These are phyloP conservation scores for Clitoria ternatea DNA, from an alignment of 306 rosid species.

Conservation along the genomic window DNA sequence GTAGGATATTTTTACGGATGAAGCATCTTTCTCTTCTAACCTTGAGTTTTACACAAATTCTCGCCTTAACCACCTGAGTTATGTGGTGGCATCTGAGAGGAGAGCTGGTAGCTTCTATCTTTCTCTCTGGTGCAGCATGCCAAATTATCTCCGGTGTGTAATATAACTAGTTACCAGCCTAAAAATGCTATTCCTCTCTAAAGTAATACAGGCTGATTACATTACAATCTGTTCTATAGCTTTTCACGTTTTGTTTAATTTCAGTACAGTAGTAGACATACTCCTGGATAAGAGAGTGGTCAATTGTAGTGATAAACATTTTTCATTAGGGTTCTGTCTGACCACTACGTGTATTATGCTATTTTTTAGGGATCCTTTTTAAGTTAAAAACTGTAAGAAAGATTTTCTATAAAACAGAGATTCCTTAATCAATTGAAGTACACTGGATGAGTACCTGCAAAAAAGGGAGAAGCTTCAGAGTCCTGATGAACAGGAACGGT, in stretches of 20 bases:
- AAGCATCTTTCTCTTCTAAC: not conserved
- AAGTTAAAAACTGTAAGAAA: not conserved
- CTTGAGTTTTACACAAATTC: not conserved
- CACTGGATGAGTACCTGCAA: slow-evolving; percentile 61
- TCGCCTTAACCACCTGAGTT: not conserved
- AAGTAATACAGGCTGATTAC: not conserved
- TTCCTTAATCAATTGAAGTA: slow-evolving; percentile 58
- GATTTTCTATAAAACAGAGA: not conserved
- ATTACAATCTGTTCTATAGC: not conserved
- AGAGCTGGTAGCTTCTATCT: not conserved
- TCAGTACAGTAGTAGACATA: not conserved
- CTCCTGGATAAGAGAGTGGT: not conserved
- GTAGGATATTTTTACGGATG: not conserved
- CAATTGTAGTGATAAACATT: not conserved
- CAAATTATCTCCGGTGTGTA: not conserved
- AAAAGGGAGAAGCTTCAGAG: slow-evolving; percentile 63
- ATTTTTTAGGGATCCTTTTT: not conserved
- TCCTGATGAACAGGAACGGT: slow-evolving; percentile 57
- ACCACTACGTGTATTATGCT: not conserved
- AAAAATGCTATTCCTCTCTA: not conserved
- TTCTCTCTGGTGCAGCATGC: not conserved
- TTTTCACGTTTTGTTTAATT: not conserved
- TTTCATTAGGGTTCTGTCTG: not conserved
- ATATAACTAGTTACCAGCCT: not conserved
- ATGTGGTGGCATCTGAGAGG: not conserved